A percentile compares a stretch with the other conserved stretches of the same genome.
Conservation (phyloP, 2,329 filamentous ascomycete genomes). For the Dryadomyces quercivorus region DNA sequence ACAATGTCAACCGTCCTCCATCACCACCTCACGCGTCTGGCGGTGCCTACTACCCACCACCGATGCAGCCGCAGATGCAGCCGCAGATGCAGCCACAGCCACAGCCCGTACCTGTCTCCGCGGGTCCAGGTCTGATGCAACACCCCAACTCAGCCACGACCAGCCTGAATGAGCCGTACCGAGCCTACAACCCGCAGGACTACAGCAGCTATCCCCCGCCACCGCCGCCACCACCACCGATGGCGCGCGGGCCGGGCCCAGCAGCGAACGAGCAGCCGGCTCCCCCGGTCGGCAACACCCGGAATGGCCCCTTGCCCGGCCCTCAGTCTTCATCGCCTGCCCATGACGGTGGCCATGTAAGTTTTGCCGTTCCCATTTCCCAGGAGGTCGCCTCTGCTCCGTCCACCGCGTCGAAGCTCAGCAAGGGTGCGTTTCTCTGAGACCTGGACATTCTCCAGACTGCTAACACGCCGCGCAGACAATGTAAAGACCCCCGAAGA, state of each 20-base stretch:
- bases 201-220: slow-evolving; percentile 24
- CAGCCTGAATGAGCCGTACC: slow-evolving; percentile 21
- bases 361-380: slow-evolving; percentile 8
- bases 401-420: slow-evolving; percentile 1
- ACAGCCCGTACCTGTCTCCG: not conserved
- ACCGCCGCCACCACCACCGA: not conserved
- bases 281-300: not conserved
- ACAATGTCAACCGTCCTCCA: slow-evolving; percentile 19
- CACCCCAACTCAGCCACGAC: slow-evolving; percentile 23
- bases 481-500: slow-evolving; percentile 7
- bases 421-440: slow-evolving; percentile 10
- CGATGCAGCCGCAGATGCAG: slow-evolving; percentile 1
- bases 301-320: too few species aligned
- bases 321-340: not conserved
- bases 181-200: slow-evolving; percentile 29
- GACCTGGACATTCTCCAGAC: not conserved
- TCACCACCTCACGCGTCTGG: slow-evolving; percentile 39
- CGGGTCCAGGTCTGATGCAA: slow-evolving; percentile 19
- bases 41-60: slow-evolving; percentile 34
- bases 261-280: not conserved
- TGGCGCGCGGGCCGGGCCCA: not conserved
- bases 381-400: not conserved
- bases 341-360: slow-evolving; percentile 12
- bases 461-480: slow-evolving; percentile 1
- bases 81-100: slow-evolving; percentile 2